Base-by-base conservation (phyloP, 2,329 filamentous ascomycete species). In the Diaporthe eres region DNA sequence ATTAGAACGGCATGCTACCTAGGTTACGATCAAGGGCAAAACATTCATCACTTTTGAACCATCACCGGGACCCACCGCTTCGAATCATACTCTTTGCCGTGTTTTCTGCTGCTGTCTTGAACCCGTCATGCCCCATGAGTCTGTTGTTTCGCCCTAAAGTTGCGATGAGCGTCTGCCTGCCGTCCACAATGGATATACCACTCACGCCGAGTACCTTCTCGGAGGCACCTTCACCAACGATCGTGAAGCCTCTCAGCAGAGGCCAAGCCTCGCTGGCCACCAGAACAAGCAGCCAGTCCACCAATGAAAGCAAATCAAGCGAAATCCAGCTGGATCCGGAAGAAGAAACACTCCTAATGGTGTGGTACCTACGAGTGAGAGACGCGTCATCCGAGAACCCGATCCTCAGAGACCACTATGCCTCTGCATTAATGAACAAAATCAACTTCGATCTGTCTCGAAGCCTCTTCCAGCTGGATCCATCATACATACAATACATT, bases 401-500 rank as follows among this genome's bases (percentile, higher is more conserved):
- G 19, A 73, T 80, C 3, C 74, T 79, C 13, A 74, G 74, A 37
- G 80, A 80, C 39, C 28, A 58, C 0, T 71, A 78, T 28, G 79
- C 79, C 31, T 63, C 72, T 13, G 67, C 61, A 28, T 76, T 80
- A 42, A 58, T 81, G n/a, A 76, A 79, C 19, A 76, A 76, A 28
- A 73, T 80, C 74, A 78, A 80, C 71, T 37, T 75, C 71, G 75
- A 71, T 47, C 58, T 75, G 25, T 65, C 77, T 13, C 77, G 76
- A 28, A 77, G 77, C 63, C 63, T 75, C 19, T 77, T 78, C 71
- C 75, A 77, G 39, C 53, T 75, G 37, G 77, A 79, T 63, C n/a
- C 44, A 9, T 73, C 78, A 34, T 80, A 77, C n/a, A 37, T 79
- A 25, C 60, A 74, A 31, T 80, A 77, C 60, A 76, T 78, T 47